Evolutionary conservation across 257 asterid species (phyloP).

Genomic region (Ligustrum vulgare): DNA sequence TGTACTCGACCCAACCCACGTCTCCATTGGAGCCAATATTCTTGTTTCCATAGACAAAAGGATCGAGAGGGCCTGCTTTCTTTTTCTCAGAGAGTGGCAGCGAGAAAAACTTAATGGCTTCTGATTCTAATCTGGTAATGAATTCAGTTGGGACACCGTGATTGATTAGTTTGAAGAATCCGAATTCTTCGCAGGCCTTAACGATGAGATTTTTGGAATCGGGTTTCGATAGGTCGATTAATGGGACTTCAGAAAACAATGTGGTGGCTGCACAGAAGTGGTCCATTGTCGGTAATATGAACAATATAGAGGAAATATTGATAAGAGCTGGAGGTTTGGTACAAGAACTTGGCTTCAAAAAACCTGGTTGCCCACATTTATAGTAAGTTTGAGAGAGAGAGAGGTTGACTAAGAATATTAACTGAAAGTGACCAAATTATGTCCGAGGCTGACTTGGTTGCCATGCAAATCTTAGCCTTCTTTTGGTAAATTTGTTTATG

Average conservation of each 20-base stretch:
- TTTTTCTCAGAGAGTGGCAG: conserved; percentile 49
- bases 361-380: neutral
- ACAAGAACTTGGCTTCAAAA: neutral
- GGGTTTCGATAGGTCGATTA: conserved; percentile 73
- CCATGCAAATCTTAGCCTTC: no score
- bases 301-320: neutral
- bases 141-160: conserved; percentile 62
- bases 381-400: neutral
- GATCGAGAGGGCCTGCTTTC: conserved; percentile 65
- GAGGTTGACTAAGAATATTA: neutral
- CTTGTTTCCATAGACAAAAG: conserved; percentile 76
- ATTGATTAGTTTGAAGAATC: conserved; percentile 69
- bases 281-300: conserved; percentile 30
- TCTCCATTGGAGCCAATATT: conserved; percentile 65
- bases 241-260: conserved; percentile 46
- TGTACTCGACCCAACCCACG: conserved; percentile 68
- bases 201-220: conserved; percentile 61
- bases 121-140: conserved; percentile 54
- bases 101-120: conserved; percentile 66
- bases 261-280: conserved; percentile 32
- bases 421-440: neutral
- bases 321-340: no score
- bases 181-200: conserved; percentile 76
- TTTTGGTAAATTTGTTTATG: no score
- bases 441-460: neutral